A percentile compares a stretch with the other conserved stretches of the same genome.
Conservation (phyloP, 2,329 filamentous ascomycete species). For the Fusarium sp. region DNA sequence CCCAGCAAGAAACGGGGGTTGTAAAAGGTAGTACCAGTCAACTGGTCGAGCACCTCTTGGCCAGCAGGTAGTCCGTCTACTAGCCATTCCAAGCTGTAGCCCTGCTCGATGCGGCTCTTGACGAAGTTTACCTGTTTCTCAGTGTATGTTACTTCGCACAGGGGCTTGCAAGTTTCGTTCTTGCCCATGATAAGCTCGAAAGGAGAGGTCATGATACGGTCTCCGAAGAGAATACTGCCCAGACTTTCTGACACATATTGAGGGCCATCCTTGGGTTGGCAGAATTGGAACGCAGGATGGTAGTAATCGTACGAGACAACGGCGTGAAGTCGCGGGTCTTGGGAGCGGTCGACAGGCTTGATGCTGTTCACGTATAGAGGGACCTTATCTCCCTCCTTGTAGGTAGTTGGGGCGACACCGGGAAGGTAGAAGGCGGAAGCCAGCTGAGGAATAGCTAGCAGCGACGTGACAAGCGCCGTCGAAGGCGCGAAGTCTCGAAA, state of each 20-base stretch:
- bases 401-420: slow-evolving; percentile 94
- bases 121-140: slow-evolving; percentile 81
- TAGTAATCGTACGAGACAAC: slow-evolving; percentile 98
- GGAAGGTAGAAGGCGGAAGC: slow-evolving; percentile 92
- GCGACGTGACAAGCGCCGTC: slow-evolving; percentile 63
- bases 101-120: slow-evolving; percentile 84
- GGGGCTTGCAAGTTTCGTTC: slow-evolving; percentile 88
- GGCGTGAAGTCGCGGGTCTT: slow-evolving; percentile 88
- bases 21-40: slow-evolving; percentile 85
- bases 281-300: slow-evolving; percentile 89
- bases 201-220: slow-evolving; percentile 96
- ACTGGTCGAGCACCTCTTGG: slow-evolving; percentile 82
- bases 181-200: slow-evolving; percentile 89
- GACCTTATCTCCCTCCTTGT: slow-evolving; percentile 83
- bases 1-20: slow-evolving; percentile 92
- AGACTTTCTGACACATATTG: slow-evolving; percentile 84
- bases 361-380: slow-evolving; percentile 94
- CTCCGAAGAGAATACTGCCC: slow-evolving; percentile 96
- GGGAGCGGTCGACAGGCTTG: slow-evolving; percentile 83
- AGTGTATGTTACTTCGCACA: slow-evolving; percentile 79
- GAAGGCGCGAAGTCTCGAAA: slow-evolving; percentile 62
- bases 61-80: slow-evolving; percentile 95
- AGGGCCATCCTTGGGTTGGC: slow-evolving; percentile 81
- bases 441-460: slow-evolving; percentile 68
- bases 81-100: slow-evolving; percentile 95